Percentiles rank a stretch among this genome's conserved stretches.
phyloP scores from a whole-genome alignment of 805 yeast species.

The Yamadazyma takamatsuzukensis region DNA sequence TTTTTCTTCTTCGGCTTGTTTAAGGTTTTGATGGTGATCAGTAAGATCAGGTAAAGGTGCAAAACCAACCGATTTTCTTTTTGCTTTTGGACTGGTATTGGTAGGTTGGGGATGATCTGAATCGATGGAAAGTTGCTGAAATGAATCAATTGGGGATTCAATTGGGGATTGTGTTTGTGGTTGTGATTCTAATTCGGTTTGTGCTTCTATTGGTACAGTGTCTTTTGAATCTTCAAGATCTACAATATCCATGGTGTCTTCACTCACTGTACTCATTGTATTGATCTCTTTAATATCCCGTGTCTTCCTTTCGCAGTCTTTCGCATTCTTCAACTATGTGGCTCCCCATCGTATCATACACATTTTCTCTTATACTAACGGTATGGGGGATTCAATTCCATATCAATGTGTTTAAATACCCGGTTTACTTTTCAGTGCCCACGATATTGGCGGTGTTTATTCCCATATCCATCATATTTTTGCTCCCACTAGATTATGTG shows the following conservation, averaged over 20 bases:
- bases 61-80: slow-evolving; percentile 36
- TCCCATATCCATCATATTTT: slow-evolving; percentile 69
- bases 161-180: too few species aligned
- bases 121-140: too few species aligned
- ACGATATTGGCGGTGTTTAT: slow-evolving; percentile 61
- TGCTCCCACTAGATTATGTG: slow-evolving; percentile 72
- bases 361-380: slow-evolving; percentile 19
- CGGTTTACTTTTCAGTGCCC: slow-evolving; percentile 42
- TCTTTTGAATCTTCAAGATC: too few species aligned
- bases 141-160: too few species aligned
- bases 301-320: too few species aligned
- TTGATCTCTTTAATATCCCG: too few species aligned
- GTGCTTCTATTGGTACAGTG: too few species aligned
- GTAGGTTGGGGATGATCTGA: too few species aligned
- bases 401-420: slow-evolving; percentile 32
- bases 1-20: slow-evolving; percentile 23
- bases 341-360: slow-evolving; percentile 25
- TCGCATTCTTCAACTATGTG: slow-evolving; percentile 17
- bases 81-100: too few species aligned
- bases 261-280: too few species aligned
- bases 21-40: slow-evolving; percentile 30
- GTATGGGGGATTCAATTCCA: slow-evolving; percentile 31
- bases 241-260: too few species aligned
- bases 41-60: slow-evolving; percentile 35
- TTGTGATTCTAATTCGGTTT: too few species aligned